Percentiles rank a stretch among this genome's conserved stretches.
Evolutionary conservation across 352 stramenopile genomes (phyloP).

Genomic region (Aphanomyces stellatus): DNA sequence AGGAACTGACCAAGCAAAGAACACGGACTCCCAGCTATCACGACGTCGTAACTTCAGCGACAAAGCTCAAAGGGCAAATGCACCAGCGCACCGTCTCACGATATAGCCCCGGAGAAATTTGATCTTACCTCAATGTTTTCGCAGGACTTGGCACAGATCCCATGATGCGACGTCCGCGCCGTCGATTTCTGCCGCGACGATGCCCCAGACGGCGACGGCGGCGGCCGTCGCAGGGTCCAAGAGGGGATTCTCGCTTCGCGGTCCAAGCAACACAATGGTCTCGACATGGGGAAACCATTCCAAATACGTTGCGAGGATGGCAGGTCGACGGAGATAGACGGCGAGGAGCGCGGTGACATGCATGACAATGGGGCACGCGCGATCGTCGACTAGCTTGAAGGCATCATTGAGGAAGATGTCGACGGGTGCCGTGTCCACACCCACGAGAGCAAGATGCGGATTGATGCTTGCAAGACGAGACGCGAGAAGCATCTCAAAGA

Average conservation of each 20-base stretch:
- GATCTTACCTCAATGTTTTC: not conserved
- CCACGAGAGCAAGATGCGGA: not conserved
- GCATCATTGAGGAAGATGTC: not conserved
- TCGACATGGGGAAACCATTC: slow-evolving; percentile 3
- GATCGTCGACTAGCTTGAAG: slow-evolving; percentile 1
- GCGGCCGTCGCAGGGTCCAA: not conserved
- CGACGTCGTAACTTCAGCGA: no score
- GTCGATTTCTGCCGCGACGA: not conserved
- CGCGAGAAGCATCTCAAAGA: slow-evolving; percentile 9
- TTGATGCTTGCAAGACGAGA: not conserved
- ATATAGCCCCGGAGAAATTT: no score
- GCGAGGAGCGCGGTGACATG: not conserved
- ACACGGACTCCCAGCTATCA: no score
- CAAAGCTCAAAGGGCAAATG: no score
- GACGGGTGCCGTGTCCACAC: slow-evolving; percentile 5
- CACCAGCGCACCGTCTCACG: no score
- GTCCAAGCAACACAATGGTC: slow-evolving; percentile 2
- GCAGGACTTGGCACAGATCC: slow-evolving; percentile 12
- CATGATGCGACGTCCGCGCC: not conserved
- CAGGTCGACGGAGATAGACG: slow-evolving; percentile 15
- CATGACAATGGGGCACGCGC: not conserved
- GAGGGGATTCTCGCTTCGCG: slow-evolving; percentile 4
- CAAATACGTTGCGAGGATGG: slow-evolving; percentile 10
- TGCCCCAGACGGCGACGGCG: not conserved
- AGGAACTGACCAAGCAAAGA: no score